phyloP scores from a whole-genome alignment of 176 grass and related monocot genomes.

The Ampelocalamus luodianensis region DNA sequence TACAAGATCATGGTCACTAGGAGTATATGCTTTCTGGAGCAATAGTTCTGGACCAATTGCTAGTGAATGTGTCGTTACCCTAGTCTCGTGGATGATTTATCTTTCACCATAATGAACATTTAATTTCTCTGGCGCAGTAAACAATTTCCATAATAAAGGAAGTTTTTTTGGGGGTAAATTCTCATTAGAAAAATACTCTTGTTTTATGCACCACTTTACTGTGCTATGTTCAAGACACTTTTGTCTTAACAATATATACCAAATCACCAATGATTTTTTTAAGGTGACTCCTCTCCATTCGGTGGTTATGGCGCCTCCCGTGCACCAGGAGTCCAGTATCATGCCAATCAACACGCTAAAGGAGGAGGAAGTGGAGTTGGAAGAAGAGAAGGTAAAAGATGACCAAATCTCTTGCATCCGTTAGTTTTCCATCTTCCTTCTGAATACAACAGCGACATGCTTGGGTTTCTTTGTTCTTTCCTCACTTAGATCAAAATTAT shows the following conservation, averaged over 20 bases:
- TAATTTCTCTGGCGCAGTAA: background rate
- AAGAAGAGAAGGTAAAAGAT: slow-evolving; percentile 41
- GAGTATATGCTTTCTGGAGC: background rate
- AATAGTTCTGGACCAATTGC: background rate
- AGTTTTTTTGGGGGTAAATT: background rate
- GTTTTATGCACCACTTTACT: slow-evolving; percentile 4
- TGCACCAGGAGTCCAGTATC: background rate
- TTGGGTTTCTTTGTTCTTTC: slow-evolving; percentile 1
- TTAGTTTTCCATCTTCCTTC: background rate
- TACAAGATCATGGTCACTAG: background rate
- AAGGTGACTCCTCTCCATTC: background rate
- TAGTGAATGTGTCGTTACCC: background rate
- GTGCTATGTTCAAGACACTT: background rate
- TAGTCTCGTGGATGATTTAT: background rate
- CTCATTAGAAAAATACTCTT: background rate
- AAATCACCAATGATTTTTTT: slow-evolving; percentile 17
- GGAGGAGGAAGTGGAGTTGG: slow-evolving; percentile 4
- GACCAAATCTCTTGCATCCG: slow-evolving; percentile 3
- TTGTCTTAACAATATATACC: slow-evolving; percentile 7
- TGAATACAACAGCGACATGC: background rate
- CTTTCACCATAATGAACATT: background rate
- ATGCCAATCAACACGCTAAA: background rate
- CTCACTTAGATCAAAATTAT: background rate
- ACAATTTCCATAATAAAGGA: background rate
- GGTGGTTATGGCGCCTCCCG: slow-evolving; percentile 28